Evolutionary conservation across 768 basidiomycete species (phyloP).

Genomic region (Agrocybe chaxingu): DNA sequence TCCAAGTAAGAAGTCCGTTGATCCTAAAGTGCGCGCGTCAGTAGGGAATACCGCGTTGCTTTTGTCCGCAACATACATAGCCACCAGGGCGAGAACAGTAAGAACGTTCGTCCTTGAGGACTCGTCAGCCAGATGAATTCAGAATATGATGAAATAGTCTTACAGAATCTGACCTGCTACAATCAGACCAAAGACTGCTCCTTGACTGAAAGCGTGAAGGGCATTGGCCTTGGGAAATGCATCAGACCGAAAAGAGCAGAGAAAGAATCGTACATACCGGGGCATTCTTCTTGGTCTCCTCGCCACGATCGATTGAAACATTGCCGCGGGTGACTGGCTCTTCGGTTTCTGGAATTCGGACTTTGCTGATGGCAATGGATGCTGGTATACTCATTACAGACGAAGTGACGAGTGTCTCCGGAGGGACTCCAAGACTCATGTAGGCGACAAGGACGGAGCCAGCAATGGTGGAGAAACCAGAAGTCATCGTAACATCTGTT

Average conservation of each 20-base stretch:
- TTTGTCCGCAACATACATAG: slow-evolving; percentile 33
- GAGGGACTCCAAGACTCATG: slow-evolving; percentile 70
- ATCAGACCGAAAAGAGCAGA: slow-evolving; percentile 1
- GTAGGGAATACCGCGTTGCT: neutral
- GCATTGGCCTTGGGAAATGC: slow-evolving; percentile 55
- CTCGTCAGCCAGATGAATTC: neutral
- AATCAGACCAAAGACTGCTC: slow-evolving; percentile 79
- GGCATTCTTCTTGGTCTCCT: slow-evolving; percentile 40
- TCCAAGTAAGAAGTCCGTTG: slow-evolving; percentile 86
- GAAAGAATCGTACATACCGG: slow-evolving; percentile 38
- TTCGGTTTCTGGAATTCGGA: slow-evolving; percentile 78
- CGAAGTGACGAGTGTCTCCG: slow-evolving; percentile 80
- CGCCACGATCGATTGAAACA: slow-evolving; percentile 78
- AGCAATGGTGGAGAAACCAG: slow-evolving; percentile 89
- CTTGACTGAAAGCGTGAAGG: slow-evolving; percentile 85
- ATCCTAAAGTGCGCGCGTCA: slow-evolving; percentile 33
- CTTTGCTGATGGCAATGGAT: slow-evolving; percentile 86
- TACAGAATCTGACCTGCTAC: slow-evolving; percentile 88
- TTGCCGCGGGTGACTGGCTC: slow-evolving; percentile 83
- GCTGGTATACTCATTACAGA: slow-evolving; percentile 97
- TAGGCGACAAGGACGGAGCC: slow-evolving; percentile 87
- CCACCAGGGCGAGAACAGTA: slow-evolving; percentile 80
- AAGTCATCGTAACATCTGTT: slow-evolving; percentile 75
- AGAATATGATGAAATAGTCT: slow-evolving; percentile 18
- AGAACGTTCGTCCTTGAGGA: slow-evolving; percentile 69